These are phyloP conservation scores for Przewalskia tangutica DNA, from an alignment of 257 asterid species.

Conservation along the genomic window DNA sequence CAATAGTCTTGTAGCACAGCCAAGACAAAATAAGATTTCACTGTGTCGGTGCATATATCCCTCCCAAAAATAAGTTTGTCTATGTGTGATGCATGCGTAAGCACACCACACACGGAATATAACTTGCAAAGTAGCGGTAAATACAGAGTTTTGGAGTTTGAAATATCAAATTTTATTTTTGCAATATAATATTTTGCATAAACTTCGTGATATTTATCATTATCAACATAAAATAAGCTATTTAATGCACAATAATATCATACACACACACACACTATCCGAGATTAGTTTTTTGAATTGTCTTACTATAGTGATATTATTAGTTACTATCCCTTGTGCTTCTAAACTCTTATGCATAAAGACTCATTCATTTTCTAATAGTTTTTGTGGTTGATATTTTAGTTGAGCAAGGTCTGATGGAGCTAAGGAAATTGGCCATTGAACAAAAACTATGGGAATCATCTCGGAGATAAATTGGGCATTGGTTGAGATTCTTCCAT, in stretches of 20 bases:
- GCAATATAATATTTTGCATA: neutral
- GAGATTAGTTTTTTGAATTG: neutral
- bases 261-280: neutral
- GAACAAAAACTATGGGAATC: slow-evolving; percentile 39
- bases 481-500: slow-evolving; percentile 24
- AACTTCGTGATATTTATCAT: neutral
- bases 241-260: neutral
- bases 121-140: neutral
- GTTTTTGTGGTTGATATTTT: slow-evolving; percentile 4
- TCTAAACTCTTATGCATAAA: neutral
- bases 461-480: slow-evolving; percentile 35
- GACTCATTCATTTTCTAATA: neutral
- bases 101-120: neutral
- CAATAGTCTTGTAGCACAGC: neutral
- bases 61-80: neutral
- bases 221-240: neutral
- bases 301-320: neutral
- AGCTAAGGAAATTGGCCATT: slow-evolving; percentile 36
- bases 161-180: neutral
- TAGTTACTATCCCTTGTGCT: neutral
- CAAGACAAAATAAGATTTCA: neutral
- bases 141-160: neutral
- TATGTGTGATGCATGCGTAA: neutral
- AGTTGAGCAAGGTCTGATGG: slow-evolving; percentile 46
- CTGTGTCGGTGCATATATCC: neutral